Evolutionary conservation across 192 early-diverging fungal species (phyloP), one percentile per base, ranked within the genome.

Genomic region (Umbelopsis vinacea): DNA sequence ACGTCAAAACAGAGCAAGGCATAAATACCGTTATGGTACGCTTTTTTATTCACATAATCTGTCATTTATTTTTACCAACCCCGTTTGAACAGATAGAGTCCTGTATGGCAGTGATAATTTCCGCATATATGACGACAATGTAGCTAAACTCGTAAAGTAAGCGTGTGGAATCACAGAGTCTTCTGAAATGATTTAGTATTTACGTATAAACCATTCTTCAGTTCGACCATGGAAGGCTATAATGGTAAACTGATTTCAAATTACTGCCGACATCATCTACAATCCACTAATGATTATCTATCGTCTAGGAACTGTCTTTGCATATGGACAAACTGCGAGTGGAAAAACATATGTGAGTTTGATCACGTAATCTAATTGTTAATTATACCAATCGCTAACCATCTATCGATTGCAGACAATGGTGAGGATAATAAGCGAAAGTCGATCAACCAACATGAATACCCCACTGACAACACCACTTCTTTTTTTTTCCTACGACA

Each of bases 281-380:
- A 1, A 12, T 43, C 1, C 17, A 19, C 60, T 26, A 33, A 74
- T 1, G 8, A 10, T 46, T 24, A 35, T 37, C 5, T 12, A 50
- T 46, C 22, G 26, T 43, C 10, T 69, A 92, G 93, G 91, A 26
- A 97, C 96, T 2, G 94, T 99, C 4, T 99, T 99, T 86, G 96
- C 97, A 4, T 99, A 99, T 83, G 97, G 97, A 21, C 96, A 98
- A 79, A 99, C 97, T 11, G 92, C 95, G 6, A 93, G 92, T 10
- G 97, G 97, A 57, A 99, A 99, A 75, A 98, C 97, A 43, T 87
- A 82, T 79, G 87, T 86, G 85, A 70, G 83, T 74, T 48, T 2
- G 33, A 33, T 19, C 10, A 26, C 38, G 3, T 37, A 26, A 11
- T 17, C 19, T 8, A 24, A 21, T 12, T 38, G 8, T 33, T 5